phyloP scores from a whole-genome alignment of 805 yeast genomes.

The Zygosaccharomyces pseudorouxii region DNA sequence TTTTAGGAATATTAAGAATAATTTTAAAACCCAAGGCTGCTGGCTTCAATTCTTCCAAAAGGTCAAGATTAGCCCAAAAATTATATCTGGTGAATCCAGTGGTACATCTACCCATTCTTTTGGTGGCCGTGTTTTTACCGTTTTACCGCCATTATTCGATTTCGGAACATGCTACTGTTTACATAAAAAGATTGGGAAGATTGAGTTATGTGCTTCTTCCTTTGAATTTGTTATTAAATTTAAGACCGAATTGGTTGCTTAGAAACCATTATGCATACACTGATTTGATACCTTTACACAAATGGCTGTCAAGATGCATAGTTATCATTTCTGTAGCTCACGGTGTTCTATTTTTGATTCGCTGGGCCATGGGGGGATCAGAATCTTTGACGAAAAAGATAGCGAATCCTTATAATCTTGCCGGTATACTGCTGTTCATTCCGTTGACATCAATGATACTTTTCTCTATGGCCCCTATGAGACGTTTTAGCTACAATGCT shows the following conservation, averaged over 20 bases:
- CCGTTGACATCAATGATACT: slow-evolving; percentile 38
- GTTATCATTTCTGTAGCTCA: slow-evolving; percentile 46
- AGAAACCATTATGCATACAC: slow-evolving; percentile 44
- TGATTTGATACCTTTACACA: slow-evolving; percentile 54
- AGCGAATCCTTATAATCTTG: slow-evolving; percentile 37
- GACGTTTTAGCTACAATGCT: slow-evolving; percentile 45
- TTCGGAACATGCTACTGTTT: slow-evolving; percentile 22
- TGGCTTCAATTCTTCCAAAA: slow-evolving; percentile 38
- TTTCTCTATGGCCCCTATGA: slow-evolving; percentile 45
- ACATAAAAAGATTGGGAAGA: slow-evolving; percentile 57
- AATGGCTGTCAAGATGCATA: slow-evolving; percentile 64
- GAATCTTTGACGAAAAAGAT: slow-evolving; percentile 36
- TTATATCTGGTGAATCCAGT: slow-evolving; percentile 38
- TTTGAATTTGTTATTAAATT: slow-evolving; percentile 49
- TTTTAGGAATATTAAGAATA: slow-evolving; percentile 35
- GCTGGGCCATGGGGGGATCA: slow-evolving; percentile 43
- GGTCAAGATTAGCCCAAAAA: slow-evolving; percentile 30
- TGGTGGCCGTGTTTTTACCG: slow-evolving; percentile 35
- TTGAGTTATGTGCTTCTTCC: slow-evolving; percentile 56
- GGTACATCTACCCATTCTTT: slow-evolving; percentile 35
- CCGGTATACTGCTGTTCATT: slow-evolving; percentile 47
- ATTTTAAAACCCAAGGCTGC: slow-evolving; percentile 38
- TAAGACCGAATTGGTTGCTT: slow-evolving; percentile 52
- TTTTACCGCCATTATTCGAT: slow-evolving; percentile 33
- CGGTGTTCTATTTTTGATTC: slow-evolving; percentile 45